phyloP scores from a whole-genome alignment of 139 green algal species.

The Gonium pectorale region DNA sequence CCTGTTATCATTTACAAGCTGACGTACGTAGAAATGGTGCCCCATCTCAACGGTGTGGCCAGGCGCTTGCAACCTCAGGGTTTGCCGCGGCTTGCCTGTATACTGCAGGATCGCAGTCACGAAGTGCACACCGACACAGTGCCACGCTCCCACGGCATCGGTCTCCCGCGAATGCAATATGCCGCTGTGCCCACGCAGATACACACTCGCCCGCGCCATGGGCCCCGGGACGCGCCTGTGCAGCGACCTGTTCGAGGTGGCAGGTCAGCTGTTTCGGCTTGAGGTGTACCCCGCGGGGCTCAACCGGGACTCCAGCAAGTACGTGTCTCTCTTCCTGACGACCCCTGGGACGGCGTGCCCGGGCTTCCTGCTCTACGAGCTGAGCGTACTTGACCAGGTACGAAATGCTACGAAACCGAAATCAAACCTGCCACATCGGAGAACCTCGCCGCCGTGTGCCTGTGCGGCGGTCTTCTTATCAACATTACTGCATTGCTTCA shows the following conservation, averaged over 20 bases:
- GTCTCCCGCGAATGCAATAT: no score
- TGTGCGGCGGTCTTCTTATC: background rate
- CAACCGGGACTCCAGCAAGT: conserved; percentile 46
- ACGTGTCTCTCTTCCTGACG: conserved; percentile 64
- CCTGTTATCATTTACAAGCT: no score
- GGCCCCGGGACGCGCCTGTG: conserved; percentile 61
- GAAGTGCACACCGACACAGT: no score
- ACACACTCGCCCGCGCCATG: conserved; percentile 58
- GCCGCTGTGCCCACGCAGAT: conserved; percentile 40
- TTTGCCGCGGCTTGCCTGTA: no score
- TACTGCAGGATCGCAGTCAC: no score
- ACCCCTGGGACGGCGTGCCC: conserved; percentile 47
- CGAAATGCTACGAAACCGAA: background rate
- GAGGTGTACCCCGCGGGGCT: conserved; percentile 67
- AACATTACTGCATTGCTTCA: background rate
- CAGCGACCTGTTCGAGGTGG: conserved; percentile 67
- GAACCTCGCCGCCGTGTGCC: background rate
- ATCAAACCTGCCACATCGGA: background rate
- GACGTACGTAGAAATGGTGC: no score
- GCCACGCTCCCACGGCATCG: no score
- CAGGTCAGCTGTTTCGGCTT: conserved; percentile 61
- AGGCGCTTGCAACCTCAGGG: no score
- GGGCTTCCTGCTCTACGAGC: conserved; percentile 60
- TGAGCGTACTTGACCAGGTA: conserved; percentile 66
- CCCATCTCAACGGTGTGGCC: no score